Evolutionary conservation across 1,139 yeast species (phyloP), one percentile per base, ranked within the genome.

Genomic region (Kazachstania sp.): DNA sequence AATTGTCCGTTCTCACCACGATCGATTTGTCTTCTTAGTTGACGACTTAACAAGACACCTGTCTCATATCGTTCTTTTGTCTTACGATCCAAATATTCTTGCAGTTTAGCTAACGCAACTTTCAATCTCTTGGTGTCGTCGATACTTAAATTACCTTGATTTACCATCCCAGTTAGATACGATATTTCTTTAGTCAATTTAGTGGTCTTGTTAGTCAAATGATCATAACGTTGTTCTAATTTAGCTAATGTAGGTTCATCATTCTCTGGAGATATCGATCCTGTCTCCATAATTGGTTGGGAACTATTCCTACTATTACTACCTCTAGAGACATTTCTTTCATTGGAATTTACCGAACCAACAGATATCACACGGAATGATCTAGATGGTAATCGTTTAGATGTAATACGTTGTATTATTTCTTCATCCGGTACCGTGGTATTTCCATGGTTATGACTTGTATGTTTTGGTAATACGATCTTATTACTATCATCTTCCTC

Each of bases 41-140:
- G 66, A 40, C 71, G 63, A 29, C 72, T 68, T 35, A 70, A 50
- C 37, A 60, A 55, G 8, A 69, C 67, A 11, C 72, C 73, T 4
- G 67, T 54, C 39, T 69, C 73, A 53, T 70, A 69, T 51, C 65
- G 67, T 52, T 69, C 71, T 53, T 69, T 70, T 42, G 62, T 63
- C 51, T 69, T 69, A 46, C 60, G 61, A 46, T 70, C 73, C 19
- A 68, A 54, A 45, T 66, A 70, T 40, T 65, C 67, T 47, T 69
- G 69, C 35, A 70, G 49, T 51, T 63, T 66, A n/a, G 51, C 59
- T 29, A 69, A 59, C 13, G 72, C 73, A 20, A 54, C 55, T 40
- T 59, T 53, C 39, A 70, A 49, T 48, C 68, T 69, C 41, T 66
- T 59, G 18, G 62, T 49, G 49, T 70, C 73, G 1, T 67, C 70